Percentiles rank a stretch among this genome's conserved stretches.
These are phyloP conservation scores for Rhodotorula sp. DNA, from an alignment of 1,284 basidiomycete species.

Conservation along the genomic window DNA sequence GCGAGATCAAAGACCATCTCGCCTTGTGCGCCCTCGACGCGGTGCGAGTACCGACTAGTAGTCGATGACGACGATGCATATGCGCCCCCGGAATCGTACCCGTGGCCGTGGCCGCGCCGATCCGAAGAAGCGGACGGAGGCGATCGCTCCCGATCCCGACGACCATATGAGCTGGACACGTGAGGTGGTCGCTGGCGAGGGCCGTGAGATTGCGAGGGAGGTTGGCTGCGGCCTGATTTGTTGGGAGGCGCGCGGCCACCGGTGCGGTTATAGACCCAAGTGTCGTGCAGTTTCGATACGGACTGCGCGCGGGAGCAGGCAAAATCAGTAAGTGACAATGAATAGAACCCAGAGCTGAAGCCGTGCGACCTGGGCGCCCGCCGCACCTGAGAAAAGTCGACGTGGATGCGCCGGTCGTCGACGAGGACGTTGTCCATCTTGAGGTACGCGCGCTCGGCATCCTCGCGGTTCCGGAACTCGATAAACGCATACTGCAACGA, in stretches of 20 bases:
- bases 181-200: not conserved
- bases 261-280: constrained; percentile 50
- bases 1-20: constrained; percentile 44
- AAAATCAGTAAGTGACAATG: not conserved
- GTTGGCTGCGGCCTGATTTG: constrained; percentile 13
- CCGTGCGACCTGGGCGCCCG: constrained; percentile 45
- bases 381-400: constrained; percentile 69
- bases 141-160: not conserved
- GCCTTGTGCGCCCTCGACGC: constrained; percentile 18
- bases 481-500: constrained; percentile 98
- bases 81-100: not conserved
- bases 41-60: constrained; percentile 16
- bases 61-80: constrained; percentile 6
- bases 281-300: constrained; percentile 62
- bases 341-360: not conserved
- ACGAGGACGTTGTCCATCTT: constrained; percentile 99
- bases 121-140: constrained; percentile 5
- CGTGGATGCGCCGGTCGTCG: constrained; percentile 98
- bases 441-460: constrained; percentile 97
- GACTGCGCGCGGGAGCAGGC: constrained; percentile 59
- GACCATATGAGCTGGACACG: constrained; percentile 5
- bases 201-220: too few species aligned
- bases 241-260: constrained; percentile 45
- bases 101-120: constrained; percentile 2
- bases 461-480: constrained; percentile 89